Base-by-base conservation (phyloP, 2,329 filamentous ascomycete species). In the Nakataea oryzae region DNA sequence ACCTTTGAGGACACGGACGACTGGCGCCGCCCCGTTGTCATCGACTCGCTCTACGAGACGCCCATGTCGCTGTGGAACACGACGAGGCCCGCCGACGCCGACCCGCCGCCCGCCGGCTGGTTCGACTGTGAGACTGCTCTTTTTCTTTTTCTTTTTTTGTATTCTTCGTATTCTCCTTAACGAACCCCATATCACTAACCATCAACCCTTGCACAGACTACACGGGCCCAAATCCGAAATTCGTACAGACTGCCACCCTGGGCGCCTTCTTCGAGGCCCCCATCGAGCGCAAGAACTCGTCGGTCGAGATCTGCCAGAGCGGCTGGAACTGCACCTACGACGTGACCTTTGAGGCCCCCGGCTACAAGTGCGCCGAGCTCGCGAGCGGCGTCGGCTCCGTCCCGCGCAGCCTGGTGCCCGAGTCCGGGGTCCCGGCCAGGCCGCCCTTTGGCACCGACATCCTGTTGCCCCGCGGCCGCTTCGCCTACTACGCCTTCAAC, bases 241-340 rank as follows among this genome's bases (percentile, higher is more conserved):
- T 67, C 60, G 57, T 57, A 30, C 67, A 65, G 57, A 63, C 66
- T 2, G 64, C 66, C 11, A 61, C 65, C 1, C 60, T 67, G n/a
- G 67, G 65, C 50, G 67, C 68, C 2, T 67, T 67, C 54, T 60
- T 67, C 11, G 63, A 65, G 28, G 61, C 65, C 21, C 69, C 70
- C 2, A 65, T 70, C 13, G 61, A 59, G 59, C 68, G 62, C 63
- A 69, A 66, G 6, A 68, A 70, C 47, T 74, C 72, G 9, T 71
- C 74, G 12, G 66, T 70, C 27, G 68, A 72, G 30, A 73, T 75
- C 0, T 75, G 74, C 60, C 71, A 73, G 21, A 58, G 64, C 0
- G 72, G 74, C 7, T 77, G 72, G 70, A 76, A 78, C 59, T 78
- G 75, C 64, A 73, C 71, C 5, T 77, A 74, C 64, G 67, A 63